Conservation (phyloP, 2,329 filamentous ascomycete genomes). For the Xenoacremonium recifei region DNA sequence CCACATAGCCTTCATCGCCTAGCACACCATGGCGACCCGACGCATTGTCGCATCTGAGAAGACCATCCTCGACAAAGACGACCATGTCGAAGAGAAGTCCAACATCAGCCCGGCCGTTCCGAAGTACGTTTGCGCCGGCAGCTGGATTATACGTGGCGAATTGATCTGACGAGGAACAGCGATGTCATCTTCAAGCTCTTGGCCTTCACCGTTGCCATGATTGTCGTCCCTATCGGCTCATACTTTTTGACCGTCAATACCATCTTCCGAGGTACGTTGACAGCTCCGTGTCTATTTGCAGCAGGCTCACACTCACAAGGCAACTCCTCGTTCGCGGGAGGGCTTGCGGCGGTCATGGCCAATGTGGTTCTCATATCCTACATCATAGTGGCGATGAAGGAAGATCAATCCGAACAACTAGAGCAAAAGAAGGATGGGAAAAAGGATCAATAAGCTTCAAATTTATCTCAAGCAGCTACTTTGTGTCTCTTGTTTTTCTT, state of each 20-base stretch:
- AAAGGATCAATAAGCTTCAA: slow-evolving; percentile 51
- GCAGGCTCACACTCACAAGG: slow-evolving; percentile 48
- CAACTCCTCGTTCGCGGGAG: slow-evolving; percentile 85
- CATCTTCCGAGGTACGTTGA: slow-evolving; percentile 69
- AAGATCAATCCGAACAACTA: slow-evolving; percentile 62
- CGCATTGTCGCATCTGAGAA: slow-evolving; percentile 66
- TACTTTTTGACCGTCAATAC: slow-evolving; percentile 81
- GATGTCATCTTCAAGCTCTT: slow-evolving; percentile 88
- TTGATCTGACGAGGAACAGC: slow-evolving; percentile 39
- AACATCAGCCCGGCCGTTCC: slow-evolving; percentile 82
- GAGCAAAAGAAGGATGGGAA: slow-evolving; percentile 47
- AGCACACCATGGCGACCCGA: slow-evolving; percentile 63
- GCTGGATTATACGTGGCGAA: too few species aligned
- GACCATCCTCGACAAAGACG: slow-evolving; percentile 62
- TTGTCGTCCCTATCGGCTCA: slow-evolving; percentile 79
- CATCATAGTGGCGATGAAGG: slow-evolving; percentile 84
- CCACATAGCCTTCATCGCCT: slow-evolving; percentile 8
- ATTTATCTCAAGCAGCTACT: too few species aligned
- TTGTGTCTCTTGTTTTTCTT: background rate
- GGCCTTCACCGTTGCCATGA: slow-evolving; percentile 88
- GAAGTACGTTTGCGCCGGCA: slow-evolving; percentile 52
- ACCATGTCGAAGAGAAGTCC: slow-evolving; percentile 55
- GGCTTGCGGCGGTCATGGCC: slow-evolving; percentile 80
- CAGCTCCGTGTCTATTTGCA: slow-evolving; percentile 2
- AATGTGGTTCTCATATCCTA: slow-evolving; percentile 92